phyloP scores from a whole-genome alignment of 2,329 filamentous ascomycete genomes.

The Bimuria novae-zelandiae region DNA sequence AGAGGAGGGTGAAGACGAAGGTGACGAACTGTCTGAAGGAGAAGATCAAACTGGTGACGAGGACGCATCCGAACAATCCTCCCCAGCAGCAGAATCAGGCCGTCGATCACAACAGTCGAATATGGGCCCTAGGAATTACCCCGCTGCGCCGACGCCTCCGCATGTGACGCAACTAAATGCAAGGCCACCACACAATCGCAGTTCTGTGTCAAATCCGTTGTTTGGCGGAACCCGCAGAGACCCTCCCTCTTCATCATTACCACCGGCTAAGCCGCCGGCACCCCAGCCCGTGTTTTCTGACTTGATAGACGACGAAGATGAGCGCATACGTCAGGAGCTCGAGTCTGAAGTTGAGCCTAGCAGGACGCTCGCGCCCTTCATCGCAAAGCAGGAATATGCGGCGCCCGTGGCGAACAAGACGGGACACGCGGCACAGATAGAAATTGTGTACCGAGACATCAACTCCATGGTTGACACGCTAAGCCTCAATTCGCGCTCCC shows the following conservation, averaged over 20 bases:
- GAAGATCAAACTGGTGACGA: conserved; percentile 48
- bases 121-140: conserved; percentile 25
- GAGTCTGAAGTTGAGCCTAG: conserved; percentile 65
- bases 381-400: conserved; percentile 58
- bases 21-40: conserved; percentile 29
- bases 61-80: conserved; percentile 44
- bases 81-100: conserved; percentile 25
- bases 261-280: conserved; percentile 41
- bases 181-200: neutral
- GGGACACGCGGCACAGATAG: conserved; percentile 54
- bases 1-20: conserved; percentile 32
- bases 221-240: conserved; percentile 31
- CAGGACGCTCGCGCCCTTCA: conserved; percentile 68
- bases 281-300: conserved; percentile 45
- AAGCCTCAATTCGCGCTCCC: conserved; percentile 78
- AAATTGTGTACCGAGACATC: conserved; percentile 72
- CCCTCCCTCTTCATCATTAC: conserved; percentile 35
- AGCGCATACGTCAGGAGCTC: conserved; percentile 67
- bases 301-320: conserved; percentile 64
- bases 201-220: conserved; percentile 55
- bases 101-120: conserved; percentile 23
- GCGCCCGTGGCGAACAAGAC: conserved; percentile 41
- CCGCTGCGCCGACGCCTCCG: conserved; percentile 41
- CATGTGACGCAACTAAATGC: conserved; percentile 17
- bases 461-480: conserved; percentile 95